Evolutionary conservation across 106 monocot species (phyloP).

Genomic region (Narthecium ossifragum): DNA sequence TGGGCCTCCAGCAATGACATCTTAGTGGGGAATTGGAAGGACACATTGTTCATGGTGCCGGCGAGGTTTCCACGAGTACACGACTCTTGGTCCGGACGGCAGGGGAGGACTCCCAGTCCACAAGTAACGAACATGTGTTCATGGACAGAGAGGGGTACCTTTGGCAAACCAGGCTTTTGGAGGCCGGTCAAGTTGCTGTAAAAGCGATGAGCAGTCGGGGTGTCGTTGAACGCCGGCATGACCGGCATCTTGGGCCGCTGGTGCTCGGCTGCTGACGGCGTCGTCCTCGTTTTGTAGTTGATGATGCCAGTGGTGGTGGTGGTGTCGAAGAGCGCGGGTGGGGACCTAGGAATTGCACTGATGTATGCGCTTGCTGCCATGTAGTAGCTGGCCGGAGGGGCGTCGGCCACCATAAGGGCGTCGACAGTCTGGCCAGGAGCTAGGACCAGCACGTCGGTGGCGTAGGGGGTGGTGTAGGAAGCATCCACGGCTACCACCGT

Average conservation of each 20-base stretch:
- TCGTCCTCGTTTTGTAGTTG: conserved; percentile 13
- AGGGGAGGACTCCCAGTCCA: conserved; percentile 41
- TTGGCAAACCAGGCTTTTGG: conserved; percentile 5
- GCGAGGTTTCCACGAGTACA: conserved; percentile 20
- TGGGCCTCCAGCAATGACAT: conserved; percentile 60
- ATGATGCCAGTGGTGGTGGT: conserved; percentile 55
- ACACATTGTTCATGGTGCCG: conserved; percentile 71
- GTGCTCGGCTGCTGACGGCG: neutral
- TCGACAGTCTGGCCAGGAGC: conserved; percentile 81
- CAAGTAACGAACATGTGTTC: conserved; percentile 61
- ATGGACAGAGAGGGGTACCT: conserved; percentile 57
- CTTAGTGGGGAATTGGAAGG: conserved; percentile 42
- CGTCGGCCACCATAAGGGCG: conserved; percentile 56
- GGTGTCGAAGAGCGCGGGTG: conserved; percentile 18
- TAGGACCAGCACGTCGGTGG: conserved; percentile 52
- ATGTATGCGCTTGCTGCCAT: conserved; percentile 58
- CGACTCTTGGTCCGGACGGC: conserved; percentile 16
- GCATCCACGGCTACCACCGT: conserved; percentile 79
- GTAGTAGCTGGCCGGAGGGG: conserved; percentile 45
- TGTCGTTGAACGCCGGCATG: conserved; percentile 54
- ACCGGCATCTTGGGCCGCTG: conserved; percentile 36
- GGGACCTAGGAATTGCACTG: conserved; percentile 8
- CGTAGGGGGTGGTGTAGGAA: conserved; percentile 57
- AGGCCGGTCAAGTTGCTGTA: conserved; percentile 39
- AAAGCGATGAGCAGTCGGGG: conserved; percentile 54